Evolutionary conservation across 768 basidiomycete species (phyloP), one percentile per base, ranked within the genome.

Genomic region (Paxillus involutus): DNA sequence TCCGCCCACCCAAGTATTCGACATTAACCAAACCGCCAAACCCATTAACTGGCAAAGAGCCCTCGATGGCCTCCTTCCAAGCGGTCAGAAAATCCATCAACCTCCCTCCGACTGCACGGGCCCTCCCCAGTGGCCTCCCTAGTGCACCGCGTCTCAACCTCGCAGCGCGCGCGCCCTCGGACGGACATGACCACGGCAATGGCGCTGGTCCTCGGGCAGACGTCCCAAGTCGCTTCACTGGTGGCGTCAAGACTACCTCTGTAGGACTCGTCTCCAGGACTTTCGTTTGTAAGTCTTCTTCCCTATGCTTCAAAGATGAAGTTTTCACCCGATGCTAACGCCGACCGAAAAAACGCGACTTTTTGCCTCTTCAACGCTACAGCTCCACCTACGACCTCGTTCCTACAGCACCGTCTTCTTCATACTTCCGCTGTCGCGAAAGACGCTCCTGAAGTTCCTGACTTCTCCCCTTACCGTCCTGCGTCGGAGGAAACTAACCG

Each of bases 371-470:
- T 26, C 14, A 11, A 30, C 44, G 30, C 24, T 30, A 17, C 21
- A 52, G 54, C 68, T 81, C 87, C 81, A 44, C 71, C 80, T n/a
- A 67, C 83, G 17, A 81, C 82, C 16, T 71, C 76, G 52, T 69
- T 75, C 59, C 76, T 77, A 73, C 82, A 85, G 57, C 85, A 82
- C 54, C 88, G 91, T 67, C 79, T 86, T 56, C 75, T 96, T 54
- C 89, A 91, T 68, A 89, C 90, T 61, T 87, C 93, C 51, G 80
- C 84, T 43, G 75, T 78, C 51, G 76, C 76, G 63, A 82, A 80
- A 62, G 84, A 87, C 65, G 84, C 87, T 30, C 86, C 90, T 44
- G 79, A 91, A 58, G 91, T 96, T 8, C 97, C 97, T 59, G 89
- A 98, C 77, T 95, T 89, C 69, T 81, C 85, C 42, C 71, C 84